Percentiles rank a stretch among this genome's conserved stretches.
Evolutionary conservation across 2,329 filamentous ascomycete species (phyloP).

Genomic region (Neonectria coccinea): DNA sequence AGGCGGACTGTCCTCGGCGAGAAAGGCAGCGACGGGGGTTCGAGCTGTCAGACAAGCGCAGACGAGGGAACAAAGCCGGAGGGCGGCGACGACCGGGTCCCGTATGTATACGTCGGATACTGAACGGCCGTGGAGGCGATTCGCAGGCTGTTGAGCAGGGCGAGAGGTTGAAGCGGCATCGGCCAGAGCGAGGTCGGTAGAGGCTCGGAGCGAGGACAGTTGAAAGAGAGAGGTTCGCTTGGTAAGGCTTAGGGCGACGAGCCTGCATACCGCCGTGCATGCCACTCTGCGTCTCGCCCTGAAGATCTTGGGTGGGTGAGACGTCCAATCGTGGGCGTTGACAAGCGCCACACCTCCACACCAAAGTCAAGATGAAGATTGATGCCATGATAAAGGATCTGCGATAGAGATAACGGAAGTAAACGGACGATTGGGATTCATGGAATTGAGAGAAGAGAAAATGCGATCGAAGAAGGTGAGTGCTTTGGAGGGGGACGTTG

Average conservation of each 20-base stretch:
- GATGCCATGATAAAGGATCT: not conserved
- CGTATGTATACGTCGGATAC: not conserved
- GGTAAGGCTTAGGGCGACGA: conserved; percentile 6
- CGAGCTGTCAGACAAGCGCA: not conserved
- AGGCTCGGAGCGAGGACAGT: not conserved
- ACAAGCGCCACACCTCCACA: not conserved
- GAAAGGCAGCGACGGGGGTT: not conserved
- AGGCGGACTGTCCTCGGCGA: not conserved
- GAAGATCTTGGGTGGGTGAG: conserved; percentile 1
- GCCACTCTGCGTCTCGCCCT: not conserved
- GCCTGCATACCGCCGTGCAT: not conserved
- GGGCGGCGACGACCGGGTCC: not conserved
- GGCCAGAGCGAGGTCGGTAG: not conserved
- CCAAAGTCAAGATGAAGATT: not conserved
- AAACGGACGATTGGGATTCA: not conserved
- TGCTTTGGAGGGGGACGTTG: not conserved
- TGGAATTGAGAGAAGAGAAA: not conserved
- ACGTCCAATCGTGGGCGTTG: not conserved
- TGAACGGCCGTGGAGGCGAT: not conserved
- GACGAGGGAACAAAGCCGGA: not conserved
- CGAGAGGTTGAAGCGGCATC: not conserved
- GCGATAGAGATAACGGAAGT: not conserved
- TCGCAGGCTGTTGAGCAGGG: not conserved
- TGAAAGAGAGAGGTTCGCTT: not conserved
- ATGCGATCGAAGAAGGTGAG: not conserved